A percentile compares a stretch with the other conserved stretches of the same genome.
Conservation (phyloP, 331 rosid species). For the Malus hybrid region DNA sequence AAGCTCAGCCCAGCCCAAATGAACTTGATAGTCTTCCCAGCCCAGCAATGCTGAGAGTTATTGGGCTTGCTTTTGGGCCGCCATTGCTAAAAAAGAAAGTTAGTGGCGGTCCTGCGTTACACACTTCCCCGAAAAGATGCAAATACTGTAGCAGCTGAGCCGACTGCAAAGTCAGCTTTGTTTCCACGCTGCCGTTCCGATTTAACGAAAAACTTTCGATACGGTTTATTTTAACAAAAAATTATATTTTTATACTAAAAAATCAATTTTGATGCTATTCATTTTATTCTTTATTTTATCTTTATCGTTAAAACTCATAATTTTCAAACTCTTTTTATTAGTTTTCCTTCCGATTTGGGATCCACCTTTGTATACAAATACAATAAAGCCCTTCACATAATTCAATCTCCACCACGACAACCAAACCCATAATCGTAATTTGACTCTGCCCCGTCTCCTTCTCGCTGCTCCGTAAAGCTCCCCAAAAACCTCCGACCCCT, state of each 20-base stretch:
- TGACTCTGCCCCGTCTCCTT: neutral
- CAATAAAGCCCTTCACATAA: neutral
- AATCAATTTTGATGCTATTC: no score
- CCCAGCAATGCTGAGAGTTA: no score
- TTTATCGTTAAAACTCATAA: no score
- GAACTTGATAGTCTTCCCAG: no score
- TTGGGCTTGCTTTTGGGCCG: neutral
- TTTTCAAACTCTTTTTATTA: no score
- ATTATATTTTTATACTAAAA: no score
- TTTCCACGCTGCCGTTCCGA: slow-evolving; percentile 24
- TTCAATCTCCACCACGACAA: neutral
- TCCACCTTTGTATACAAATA: neutral
- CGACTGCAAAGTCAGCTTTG: slow-evolving; percentile 18
- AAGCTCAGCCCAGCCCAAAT: neutral
- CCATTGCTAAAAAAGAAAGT: neutral
- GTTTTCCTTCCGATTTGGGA: neutral
- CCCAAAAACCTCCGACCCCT: neutral
- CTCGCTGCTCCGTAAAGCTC: neutral
- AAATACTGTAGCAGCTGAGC: neutral
- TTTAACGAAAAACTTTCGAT: no score
- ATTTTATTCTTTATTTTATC: no score
- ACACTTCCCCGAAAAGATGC: neutral
- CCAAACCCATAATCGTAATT: slow-evolving; percentile 11
- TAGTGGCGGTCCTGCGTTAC: neutral
- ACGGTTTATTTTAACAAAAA: no score